Percentiles rank a stretch among this genome's conserved stretches.
These are phyloP conservation scores for Trifolium subterraneum DNA, from an alignment of 306 rosid species.

Conservation along the genomic window DNA sequence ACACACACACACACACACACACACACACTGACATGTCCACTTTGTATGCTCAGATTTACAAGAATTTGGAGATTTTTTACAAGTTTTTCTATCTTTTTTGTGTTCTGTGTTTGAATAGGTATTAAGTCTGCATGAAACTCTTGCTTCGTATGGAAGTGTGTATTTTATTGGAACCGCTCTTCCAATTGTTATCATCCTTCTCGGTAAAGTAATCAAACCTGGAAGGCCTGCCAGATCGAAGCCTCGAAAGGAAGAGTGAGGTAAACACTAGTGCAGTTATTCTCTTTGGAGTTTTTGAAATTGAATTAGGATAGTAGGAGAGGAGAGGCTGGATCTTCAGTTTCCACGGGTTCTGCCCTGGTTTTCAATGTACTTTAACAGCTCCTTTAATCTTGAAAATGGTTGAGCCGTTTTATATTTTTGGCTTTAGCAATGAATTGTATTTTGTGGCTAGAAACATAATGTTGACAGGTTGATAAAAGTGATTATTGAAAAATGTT, in stretches of 20 bases:
- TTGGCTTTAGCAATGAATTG: conserved; percentile 39
- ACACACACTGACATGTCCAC: background rate
- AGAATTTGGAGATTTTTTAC: conserved; percentile 23
- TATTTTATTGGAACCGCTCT: conserved; percentile 77
- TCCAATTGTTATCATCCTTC: conserved; percentile 68
- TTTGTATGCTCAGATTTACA: conserved; percentile 14
- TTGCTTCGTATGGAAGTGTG: conserved; percentile 85
- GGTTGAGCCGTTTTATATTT: conserved; percentile 36
- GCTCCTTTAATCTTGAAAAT: conserved; percentile 36
- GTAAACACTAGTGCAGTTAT: conserved; percentile 36
- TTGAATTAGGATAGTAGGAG: conserved; percentile 38
- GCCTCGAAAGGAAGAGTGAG: conserved; percentile 73
- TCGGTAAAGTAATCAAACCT: conserved; percentile 75
- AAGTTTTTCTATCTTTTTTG: conserved; percentile 41
- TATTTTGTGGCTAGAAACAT: conserved; percentile 34
- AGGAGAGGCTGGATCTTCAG: conserved; percentile 32
- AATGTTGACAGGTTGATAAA: conserved; percentile 26
- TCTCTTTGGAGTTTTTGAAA: conserved; percentile 42
- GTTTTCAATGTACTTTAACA: conserved; percentile 39
- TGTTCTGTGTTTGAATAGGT: conserved; percentile 61
- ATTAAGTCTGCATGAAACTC: conserved; percentile 80
- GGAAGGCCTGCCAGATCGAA: conserved; percentile 67
- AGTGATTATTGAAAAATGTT: conserved; percentile 35
- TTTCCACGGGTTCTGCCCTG: conserved; percentile 36
- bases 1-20: background rate